Evolutionary conservation across 2,329 filamentous ascomycete genomes (phyloP).

Genomic region (Magnaporthiopsis poae): DNA sequence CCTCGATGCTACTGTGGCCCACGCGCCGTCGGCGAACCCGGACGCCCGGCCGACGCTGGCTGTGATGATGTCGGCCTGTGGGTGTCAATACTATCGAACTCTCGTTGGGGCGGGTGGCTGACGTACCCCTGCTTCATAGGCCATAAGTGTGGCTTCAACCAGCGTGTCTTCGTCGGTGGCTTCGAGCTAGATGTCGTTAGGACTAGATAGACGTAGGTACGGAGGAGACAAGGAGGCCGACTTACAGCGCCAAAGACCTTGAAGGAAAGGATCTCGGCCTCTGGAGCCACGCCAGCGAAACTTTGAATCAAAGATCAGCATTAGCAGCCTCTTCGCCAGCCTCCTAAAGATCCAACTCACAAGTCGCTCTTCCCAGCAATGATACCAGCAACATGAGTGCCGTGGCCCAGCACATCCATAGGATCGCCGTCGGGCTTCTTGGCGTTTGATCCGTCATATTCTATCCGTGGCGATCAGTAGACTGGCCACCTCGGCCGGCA

Average conservation of each 20-base stretch:
- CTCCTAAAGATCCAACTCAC: neutral
- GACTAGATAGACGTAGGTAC: too few species aligned
- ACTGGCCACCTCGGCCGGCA: neutral
- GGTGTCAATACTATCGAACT: neutral
- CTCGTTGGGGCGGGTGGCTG: too few species aligned
- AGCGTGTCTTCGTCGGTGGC: constrained; percentile 21
- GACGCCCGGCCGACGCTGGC: constrained; percentile 24
- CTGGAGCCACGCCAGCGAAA: constrained; percentile 18
- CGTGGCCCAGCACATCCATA: constrained; percentile 16
- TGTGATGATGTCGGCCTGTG: constrained; percentile 26
- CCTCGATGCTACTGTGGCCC: constrained; percentile 28
- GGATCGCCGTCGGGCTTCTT: constrained; percentile 17
- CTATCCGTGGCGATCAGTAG: neutral
- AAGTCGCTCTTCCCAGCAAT: constrained; percentile 15
- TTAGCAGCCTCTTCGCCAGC: too few species aligned
- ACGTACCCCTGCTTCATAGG: constrained; percentile 23
- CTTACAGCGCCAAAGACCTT: constrained; percentile 16
- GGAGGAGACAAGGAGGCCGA: neutral
- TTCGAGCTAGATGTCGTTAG: neutral
- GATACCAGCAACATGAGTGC: constrained; percentile 20
- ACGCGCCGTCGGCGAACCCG: constrained; percentile 20
- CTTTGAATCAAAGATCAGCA: constrained; percentile 7
- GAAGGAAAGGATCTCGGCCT: constrained; percentile 17
- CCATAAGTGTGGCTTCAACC: constrained; percentile 26
- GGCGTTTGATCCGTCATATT: neutral